Base-by-base conservation (phyloP, 1,139 yeast species). In the Lodderomyces metapsilosis region DNA sequence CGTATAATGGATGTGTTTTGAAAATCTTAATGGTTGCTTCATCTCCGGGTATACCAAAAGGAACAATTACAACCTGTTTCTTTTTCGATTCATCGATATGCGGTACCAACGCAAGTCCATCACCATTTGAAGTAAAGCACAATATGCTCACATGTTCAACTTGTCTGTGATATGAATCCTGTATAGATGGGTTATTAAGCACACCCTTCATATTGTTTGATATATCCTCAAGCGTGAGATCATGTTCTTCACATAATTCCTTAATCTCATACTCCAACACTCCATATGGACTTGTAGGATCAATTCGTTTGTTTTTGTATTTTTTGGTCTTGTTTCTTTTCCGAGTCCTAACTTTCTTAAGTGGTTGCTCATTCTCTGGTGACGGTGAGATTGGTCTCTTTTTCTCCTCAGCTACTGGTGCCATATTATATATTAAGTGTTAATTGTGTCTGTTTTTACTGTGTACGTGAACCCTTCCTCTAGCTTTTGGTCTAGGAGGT, bases 41-140 rank as follows among this genome's bases (percentile, higher is more conserved):
- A 58, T 92, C 98, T 1, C 96, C 97, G 1, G 95, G 95, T 30
- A 87, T 68, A 3, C 91, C 86, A 66, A 86, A 92, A 11, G 98
- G 98, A 5, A 92, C 79, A 10, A 88, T 66, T 2, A 68, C 78
- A 17, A 77, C 58, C 53, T 77, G 82, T 39, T 56, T 58, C n/a
- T 56, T 61, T 10, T 16, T 31, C 16, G 10, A 30, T 13, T 64
- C 69, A 5, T 67, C 71, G 1, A 89, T 89, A 54, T 82, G 82
- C 6, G 71, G 63, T 25, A 84, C 71, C 5, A 85, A 47, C 0
- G 83, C 88, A 25, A 86, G 53, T 2, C 92, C 91, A 51, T 85
- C 92, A 42, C 98, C 98, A 49, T 81, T 85, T 1, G 96, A 84
- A 9, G 88, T 71, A 24, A 85, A 64, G 38, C 68, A 69, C 25